A percentile compares a stretch with the other conserved stretches of the same genome.
phyloP scores from a whole-genome alignment of 257 asterid genomes.

The Penstemon eatonii region DNA sequence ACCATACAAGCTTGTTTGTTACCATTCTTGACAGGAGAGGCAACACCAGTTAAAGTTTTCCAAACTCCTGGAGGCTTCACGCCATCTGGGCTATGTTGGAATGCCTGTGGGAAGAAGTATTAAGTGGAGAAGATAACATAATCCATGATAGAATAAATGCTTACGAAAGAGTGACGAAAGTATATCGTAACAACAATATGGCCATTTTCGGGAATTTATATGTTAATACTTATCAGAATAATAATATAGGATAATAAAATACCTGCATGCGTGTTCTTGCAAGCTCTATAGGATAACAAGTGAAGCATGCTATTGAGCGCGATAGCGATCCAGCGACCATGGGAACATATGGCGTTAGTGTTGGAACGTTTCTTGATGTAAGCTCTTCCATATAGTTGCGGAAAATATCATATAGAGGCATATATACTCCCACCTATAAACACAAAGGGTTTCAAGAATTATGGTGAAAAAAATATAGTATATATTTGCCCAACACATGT shows the following conservation, averaged over 20 bases:
- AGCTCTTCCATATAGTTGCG: slow-evolving; percentile 64
- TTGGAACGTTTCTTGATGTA: slow-evolving; percentile 52
- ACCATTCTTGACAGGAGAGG: slow-evolving; percentile 51
- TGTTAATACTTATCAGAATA: too few species aligned
- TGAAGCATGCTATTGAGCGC: slow-evolving; percentile 78
- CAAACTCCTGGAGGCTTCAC: slow-evolving; percentile 74
- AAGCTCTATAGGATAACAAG: slow-evolving; percentile 88
- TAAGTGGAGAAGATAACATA: background rate
- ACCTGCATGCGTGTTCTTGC: slow-evolving; percentile 99
- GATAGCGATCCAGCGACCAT: slow-evolving; percentile 83
- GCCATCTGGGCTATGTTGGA: slow-evolving; percentile 56
- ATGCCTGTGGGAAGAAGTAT: slow-evolving; percentile 48
- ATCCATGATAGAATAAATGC: too few species aligned
- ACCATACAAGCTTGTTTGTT: slow-evolving; percentile 56
- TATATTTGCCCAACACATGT: background rate
- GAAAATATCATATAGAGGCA: slow-evolving; percentile 89
- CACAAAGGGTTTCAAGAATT: background rate
- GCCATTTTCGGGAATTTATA: background rate
- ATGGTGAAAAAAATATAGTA: background rate
- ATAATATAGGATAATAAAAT: background rate
- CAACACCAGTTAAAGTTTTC: slow-evolving; percentile 64
- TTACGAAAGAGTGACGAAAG: too few species aligned
- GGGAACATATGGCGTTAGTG: slow-evolving; percentile 64
- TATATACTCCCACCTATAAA: slow-evolving; percentile 82
- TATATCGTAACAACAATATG: too few species aligned